Percentiles rank a stretch among this genome's conserved stretches.
Conservation (phyloP, 495 filamentous ascomycete genomes). For the Penicilliopsis zonata region DNA sequence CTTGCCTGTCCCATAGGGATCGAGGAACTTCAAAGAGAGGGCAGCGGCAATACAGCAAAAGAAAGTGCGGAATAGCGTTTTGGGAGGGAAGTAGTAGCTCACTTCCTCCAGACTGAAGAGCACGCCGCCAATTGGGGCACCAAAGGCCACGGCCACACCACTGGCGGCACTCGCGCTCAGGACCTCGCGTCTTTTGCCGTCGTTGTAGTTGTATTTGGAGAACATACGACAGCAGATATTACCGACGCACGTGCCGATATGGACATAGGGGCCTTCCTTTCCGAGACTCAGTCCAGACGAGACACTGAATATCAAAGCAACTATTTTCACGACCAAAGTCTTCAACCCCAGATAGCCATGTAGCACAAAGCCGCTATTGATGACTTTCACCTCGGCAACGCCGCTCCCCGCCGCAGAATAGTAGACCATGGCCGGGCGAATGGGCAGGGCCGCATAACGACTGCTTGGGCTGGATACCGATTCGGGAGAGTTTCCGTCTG, state of each 20-base stretch:
- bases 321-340: conserved; percentile 78
- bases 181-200: conserved; percentile 82
- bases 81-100: conserved; percentile 85
- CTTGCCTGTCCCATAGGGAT: conserved; percentile 92
- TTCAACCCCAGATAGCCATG: conserved; percentile 89
- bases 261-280: conserved; percentile 95
- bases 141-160: conserved; percentile 91
- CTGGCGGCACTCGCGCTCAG: conserved; percentile 86
- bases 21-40: conserved; percentile 82
- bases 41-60: conserved; percentile 95
- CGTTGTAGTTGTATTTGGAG: conserved; percentile 85
- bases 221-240: conserved; percentile 93
- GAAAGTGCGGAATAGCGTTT: conserved; percentile 94
- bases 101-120: conserved; percentile 93
- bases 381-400: conserved; percentile 95
- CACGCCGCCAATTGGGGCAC: conserved; percentile 85
- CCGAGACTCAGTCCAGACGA: conserved; percentile 87
- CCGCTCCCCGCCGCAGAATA: conserved; percentile 95
- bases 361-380: conserved; percentile 91
- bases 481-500: conserved; percentile 27
- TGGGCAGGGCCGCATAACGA: conserved; percentile 14
- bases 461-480: conserved; percentile 19
- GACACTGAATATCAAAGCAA: conserved; percentile 76
- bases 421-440: conserved; percentile 67
- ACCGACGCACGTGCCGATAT: conserved; percentile 91